Evolutionary conservation across 2,329 filamentous ascomycete species (phyloP).

Genomic region (Claviceps africana): DNA sequence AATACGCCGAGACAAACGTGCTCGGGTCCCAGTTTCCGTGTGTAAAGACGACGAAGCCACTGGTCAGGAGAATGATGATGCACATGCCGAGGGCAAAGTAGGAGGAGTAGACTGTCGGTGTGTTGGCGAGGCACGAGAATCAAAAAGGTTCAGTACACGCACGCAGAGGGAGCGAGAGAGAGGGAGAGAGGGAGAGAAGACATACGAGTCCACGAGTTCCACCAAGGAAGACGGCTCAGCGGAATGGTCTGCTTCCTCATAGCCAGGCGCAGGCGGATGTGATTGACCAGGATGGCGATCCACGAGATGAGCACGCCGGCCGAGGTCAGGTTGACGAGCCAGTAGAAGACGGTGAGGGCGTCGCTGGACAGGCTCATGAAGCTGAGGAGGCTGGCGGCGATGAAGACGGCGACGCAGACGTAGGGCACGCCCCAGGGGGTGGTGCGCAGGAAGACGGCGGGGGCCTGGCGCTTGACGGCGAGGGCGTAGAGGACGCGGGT

Average conservation of each 20-base stretch:
- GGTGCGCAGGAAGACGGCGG: conserved; percentile 44
- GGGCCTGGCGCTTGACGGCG: conserved; percentile 52
- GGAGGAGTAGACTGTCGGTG: conserved; percentile 41
- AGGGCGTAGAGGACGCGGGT: conserved; percentile 58
- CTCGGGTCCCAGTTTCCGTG: conserved; percentile 42
- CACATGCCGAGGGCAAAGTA: conserved; percentile 45
- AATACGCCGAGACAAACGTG: conserved; percentile 46
- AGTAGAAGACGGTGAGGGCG: conserved; percentile 51
- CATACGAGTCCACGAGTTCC: conserved; percentile 48
- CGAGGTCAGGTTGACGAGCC: conserved; percentile 47
- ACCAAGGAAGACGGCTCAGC: conserved; percentile 40
- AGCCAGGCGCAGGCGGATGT: conserved; percentile 41
- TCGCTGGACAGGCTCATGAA: conserved; percentile 43
- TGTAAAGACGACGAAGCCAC: conserved; percentile 52
- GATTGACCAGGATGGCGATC: conserved; percentile 45
- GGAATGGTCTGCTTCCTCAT: conserved; percentile 42
- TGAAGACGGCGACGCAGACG: conserved; percentile 39
- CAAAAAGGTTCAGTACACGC: not conserved
- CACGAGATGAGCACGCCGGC: conserved; percentile 51
- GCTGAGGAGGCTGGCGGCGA: conserved; percentile 40
- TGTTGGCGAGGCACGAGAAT: not conserved
- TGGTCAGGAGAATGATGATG: conserved; percentile 53
- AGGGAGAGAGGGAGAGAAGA: not conserved
- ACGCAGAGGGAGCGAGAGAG: not conserved
- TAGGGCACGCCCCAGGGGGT: conserved; percentile 50